Base-by-base conservation (phyloP, 768 basidiomycete species). In the Suillus fuscotomentosus region DNA sequence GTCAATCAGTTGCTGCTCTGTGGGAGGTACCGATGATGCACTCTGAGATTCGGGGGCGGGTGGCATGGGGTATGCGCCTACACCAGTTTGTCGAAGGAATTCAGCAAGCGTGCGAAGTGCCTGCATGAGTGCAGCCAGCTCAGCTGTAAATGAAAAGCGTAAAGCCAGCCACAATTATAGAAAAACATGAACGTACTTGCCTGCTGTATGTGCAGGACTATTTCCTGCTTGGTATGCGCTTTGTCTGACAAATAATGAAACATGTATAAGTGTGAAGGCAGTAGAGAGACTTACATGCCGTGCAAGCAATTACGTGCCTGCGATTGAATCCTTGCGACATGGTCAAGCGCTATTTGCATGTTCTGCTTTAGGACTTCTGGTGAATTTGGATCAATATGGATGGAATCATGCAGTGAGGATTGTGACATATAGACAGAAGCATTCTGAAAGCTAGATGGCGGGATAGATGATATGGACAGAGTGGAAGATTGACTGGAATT, bases 291-390 rank as follows among this genome's bases (percentile, higher is more conserved):
- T 66, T 73, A 90, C 89, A 89, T 84, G 51, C 82, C 83, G 15
- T 76, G 72, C 36, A 87, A 69, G 10, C 84, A 81, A 47, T 73
- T 80, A 57, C 83, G 78, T 0, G 87, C 84, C 3, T 84, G 74
- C 2, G 72, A 72, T 65, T 86, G 83, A 2, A 89, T 73, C 14
- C 82, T 74, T 3, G 79, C 66, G 36, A 88, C 79, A 22, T 85
- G 82, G 45, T 83, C 80, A 61, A 82, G 80, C 0, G 82, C 77
- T 17, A 82, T 60, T 47, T 80, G 80, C 1, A 88, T 65, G 70
- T 86, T 87, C 60, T 84, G 83, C 66, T 85, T 86, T 78, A 91
- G 88, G n/a, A 80, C 63, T 34, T 84, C 86, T 17, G 86, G 84
- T 27, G 88, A 86, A 65, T 84, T 89, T 17, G 82, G 83, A 64